phyloP scores from a whole-genome alignment of 768 basidiomycete genomes.

The Melanogaster broomeanus region DNA sequence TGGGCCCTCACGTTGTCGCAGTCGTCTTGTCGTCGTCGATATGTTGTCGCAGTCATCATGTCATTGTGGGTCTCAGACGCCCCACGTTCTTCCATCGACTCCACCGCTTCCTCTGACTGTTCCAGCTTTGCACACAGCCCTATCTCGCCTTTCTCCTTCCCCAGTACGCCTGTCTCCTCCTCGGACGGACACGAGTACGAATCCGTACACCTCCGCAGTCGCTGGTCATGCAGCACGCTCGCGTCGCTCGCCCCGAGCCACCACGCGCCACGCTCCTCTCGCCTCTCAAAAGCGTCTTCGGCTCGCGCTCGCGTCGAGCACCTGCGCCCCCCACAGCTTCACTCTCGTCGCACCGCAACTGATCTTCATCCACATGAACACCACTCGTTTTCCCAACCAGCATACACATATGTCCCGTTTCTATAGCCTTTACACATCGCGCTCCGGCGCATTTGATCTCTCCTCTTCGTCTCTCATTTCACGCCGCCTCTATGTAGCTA shows the following conservation, averaged over 20 bases:
- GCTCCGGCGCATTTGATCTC: background rate
- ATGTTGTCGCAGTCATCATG: too few species aligned
- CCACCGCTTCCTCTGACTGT: constrained; percentile 16
- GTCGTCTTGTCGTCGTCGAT: too few species aligned
- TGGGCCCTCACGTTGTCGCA: too few species aligned
- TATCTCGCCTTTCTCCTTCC: constrained; percentile 11
- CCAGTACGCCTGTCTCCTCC: constrained; percentile 7
- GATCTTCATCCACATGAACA: background rate
- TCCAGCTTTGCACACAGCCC: constrained; percentile 7
- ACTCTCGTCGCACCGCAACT: constrained; percentile 15
- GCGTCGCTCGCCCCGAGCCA: constrained; percentile 31
- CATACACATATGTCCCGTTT: background rate
- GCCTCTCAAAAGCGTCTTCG: constrained; percentile 40
- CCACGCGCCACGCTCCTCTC: constrained; percentile 28
- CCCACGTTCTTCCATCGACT: constrained; percentile 31
- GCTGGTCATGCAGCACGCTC: constrained; percentile 67
- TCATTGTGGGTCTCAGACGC: too few species aligned
- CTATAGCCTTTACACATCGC: constrained; percentile 19
- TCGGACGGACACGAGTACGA: constrained; percentile 19
- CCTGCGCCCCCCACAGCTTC: constrained; percentile 6
- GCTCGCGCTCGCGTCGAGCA: constrained; percentile 18
- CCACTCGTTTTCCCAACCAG: constrained; percentile 1
- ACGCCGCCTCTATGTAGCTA: background rate
- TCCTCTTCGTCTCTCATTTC: background rate
- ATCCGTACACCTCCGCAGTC: constrained; percentile 50